Base-by-base conservation (phyloP, 805 yeast genomes). In the Citeromyces matritensis region DNA sequence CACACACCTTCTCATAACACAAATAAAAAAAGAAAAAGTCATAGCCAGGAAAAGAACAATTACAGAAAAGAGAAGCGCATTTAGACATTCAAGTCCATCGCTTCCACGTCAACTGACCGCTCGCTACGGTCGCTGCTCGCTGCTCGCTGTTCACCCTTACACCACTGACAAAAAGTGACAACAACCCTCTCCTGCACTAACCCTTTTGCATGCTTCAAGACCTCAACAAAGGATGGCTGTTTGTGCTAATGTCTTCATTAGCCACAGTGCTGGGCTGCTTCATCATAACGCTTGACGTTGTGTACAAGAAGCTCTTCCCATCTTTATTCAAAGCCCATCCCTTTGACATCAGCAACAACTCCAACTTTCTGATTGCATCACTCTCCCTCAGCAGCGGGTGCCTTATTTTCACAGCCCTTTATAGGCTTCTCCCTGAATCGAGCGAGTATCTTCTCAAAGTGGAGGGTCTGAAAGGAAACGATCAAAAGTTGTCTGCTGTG, bases 351-450 rank as follows among this genome's bases (percentile, higher is more conserved):
- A 62, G 66, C 33, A 65, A 68, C 34, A 75, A 78, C 46, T 69
- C 76, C 24, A 51, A 55, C 9, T 74, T 86, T 46, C 62, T 88
- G 37, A 73, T 81, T 26, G 73, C 73, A 23, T 78, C 94, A 2
- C 62, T 88, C 19, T 69, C 91, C 0, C 53, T 86, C 31, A 73
- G 86, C 39, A 62, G 88, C 0, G 97, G 98, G 0, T 82, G 94
- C 15, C 63, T 88, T 49, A 36, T 77, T 2, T 71, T 85, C 44
- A 84, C 96, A 0, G 69, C 95, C 0, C 53, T 88, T 31, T 79
- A 71, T 55, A 68, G 74, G 37, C 58, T 88, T 31, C 53, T 86
- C n/a, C 95, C 96, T 0, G 75, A 71, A 37, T 67, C 82, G 0
- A 42, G 52, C 26, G 44, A 47, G 1, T 73, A 77, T 42, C 55